Evolutionary conservation across 2,329 filamentous ascomycete species (phyloP).

Genomic region (Cladophialophora carrionii): DNA sequence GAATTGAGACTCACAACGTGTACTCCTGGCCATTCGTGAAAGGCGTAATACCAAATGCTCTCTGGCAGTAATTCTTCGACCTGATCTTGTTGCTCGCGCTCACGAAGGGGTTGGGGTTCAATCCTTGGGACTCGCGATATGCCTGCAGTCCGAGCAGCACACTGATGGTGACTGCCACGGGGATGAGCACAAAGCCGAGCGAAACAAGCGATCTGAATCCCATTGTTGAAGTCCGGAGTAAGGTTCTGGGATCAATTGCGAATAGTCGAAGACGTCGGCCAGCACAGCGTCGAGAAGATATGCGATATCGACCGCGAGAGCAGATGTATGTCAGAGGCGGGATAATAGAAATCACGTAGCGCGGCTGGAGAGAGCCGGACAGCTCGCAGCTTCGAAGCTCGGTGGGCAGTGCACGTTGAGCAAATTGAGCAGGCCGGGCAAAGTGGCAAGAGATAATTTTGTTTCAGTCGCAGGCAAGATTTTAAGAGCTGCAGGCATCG

Average conservation of each 20-base stretch:
- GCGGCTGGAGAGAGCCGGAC: constrained; percentile 6
- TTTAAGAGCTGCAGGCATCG: constrained; percentile 1
- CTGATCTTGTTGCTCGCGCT: constrained; percentile 44
- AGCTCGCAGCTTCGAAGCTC: background rate
- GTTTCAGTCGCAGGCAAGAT: constrained; percentile 19
- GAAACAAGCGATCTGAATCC: constrained; percentile 54
- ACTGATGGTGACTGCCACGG: constrained; percentile 55
- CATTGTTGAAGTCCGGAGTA: constrained; percentile 20
- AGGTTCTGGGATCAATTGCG: background rate
- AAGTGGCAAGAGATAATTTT: constrained; percentile 19
- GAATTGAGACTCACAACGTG: constrained; percentile 49
- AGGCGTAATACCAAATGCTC: constrained; percentile 53
- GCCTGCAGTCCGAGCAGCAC: constrained; percentile 56
- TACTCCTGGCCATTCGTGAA: constrained; percentile 51
- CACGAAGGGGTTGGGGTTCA: constrained; percentile 51
- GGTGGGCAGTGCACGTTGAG: constrained; percentile 1
- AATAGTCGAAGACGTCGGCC: background rate
- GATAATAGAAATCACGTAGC: background rate
- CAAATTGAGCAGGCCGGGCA: background rate
- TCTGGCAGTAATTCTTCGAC: constrained; percentile 49
- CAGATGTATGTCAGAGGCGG: background rate
- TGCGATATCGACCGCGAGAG: background rate
- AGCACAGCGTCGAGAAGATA: background rate
- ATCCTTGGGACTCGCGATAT: constrained; percentile 50
- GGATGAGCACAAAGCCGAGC: constrained; percentile 55